A percentile compares a stretch with the other conserved stretches of the same genome.
Conservation (phyloP, 1,284 basidiomycete genomes). For the Sporisorium sorghi region DNA sequence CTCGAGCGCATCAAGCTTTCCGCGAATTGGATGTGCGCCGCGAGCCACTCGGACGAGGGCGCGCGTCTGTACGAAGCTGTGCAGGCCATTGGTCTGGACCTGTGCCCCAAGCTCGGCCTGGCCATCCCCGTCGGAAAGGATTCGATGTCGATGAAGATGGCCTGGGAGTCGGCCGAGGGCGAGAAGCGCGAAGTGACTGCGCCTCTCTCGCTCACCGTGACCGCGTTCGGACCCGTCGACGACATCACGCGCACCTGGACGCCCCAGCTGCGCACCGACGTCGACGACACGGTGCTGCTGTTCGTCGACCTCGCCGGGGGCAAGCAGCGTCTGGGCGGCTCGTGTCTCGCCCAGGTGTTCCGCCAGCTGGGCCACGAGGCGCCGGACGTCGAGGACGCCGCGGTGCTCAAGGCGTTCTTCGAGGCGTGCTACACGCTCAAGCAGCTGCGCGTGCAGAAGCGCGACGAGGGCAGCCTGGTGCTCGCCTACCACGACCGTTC, state of each 20-base stretch:
- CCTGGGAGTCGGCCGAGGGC: slow-evolving; percentile 76
- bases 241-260: slow-evolving; percentile 90
- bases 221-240: slow-evolving; percentile 89
- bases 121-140: slow-evolving; percentile 98
- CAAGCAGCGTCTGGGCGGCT: slow-evolving; percentile 89
- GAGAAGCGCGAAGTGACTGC: slow-evolving; percentile 85
- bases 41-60: slow-evolving; percentile 89
- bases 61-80: slow-evolving; percentile 92
- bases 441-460: slow-evolving; percentile 66
- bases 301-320: slow-evolving; percentile 90
- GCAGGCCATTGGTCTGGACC: slow-evolving; percentile 87
- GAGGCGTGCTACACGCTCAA: slow-evolving; percentile 79
- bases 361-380: slow-evolving; percentile 87
- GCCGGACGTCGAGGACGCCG: slow-evolving; percentile 87
- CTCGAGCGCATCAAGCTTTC: slow-evolving; percentile 87
- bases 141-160: slow-evolving; percentile 99
- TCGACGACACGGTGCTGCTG: slow-evolving; percentile 76
- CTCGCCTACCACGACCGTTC: slow-evolving; percentile 98
- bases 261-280: slow-evolving; percentile 79
- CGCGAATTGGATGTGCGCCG: slow-evolving; percentile 99
- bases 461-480: slow-evolving; percentile 76
- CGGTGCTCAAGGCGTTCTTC: slow-evolving; percentile 84
- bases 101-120: slow-evolving; percentile 93
- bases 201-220: slow-evolving; percentile 91
- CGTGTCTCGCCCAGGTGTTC: slow-evolving; percentile 93